phyloP scores from a whole-genome alignment of 192 early-diverging fungal species.

The Podila verticillata region DNA sequence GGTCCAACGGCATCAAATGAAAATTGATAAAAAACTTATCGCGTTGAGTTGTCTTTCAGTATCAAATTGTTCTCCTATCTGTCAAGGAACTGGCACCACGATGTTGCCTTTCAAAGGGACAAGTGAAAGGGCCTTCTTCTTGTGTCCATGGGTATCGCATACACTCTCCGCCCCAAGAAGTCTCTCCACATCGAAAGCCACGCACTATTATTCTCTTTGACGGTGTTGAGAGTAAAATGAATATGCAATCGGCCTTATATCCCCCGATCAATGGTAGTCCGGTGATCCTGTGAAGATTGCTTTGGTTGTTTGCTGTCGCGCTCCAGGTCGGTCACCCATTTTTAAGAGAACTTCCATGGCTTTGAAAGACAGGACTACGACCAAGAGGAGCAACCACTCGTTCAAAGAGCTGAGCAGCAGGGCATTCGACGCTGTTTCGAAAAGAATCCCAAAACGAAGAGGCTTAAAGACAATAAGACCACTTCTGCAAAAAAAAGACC shows the following conservation, averaged over 20 bases:
- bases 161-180: not conserved
- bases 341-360: not conserved
- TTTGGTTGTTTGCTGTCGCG: not conserved
- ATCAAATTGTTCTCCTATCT: slow-evolving; percentile 2
- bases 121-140: not conserved
- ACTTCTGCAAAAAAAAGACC: not conserved
- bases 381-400: not conserved
- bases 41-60: slow-evolving; percentile 3
- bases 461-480: not conserved
- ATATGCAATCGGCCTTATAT: slow-evolving; percentile 3
- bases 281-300: slow-evolving; percentile 4
- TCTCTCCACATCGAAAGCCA: not conserved
- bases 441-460: not conserved
- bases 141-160: too few species aligned
- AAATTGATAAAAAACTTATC: not conserved
- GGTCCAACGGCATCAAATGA: too few species aligned
- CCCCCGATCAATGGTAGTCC: not conserved
- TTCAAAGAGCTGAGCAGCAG: not conserved
- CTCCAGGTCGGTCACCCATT: not conserved
- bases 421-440: not conserved
- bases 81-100: slow-evolving; percentile 3
- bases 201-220: not conserved
- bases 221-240: not conserved
- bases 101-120: not conserved
- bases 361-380: not conserved